phyloP scores from a whole-genome alignment of 2,329 filamentous ascomycete genomes.

The Ambrosiella beaveri region DNA sequence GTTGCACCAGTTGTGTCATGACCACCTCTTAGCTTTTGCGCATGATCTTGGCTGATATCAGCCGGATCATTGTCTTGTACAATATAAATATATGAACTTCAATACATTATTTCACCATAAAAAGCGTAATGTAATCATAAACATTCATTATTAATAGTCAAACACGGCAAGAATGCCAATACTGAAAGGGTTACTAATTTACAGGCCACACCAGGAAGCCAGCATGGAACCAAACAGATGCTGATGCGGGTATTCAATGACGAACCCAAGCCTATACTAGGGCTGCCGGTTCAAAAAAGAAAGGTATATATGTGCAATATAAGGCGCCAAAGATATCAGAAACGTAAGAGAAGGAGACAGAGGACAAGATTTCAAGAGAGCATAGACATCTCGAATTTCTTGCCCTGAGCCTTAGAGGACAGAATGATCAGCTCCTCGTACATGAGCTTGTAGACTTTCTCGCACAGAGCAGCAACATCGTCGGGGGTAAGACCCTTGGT shows the following conservation, averaged over 20 bases:
- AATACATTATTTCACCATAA: background rate
- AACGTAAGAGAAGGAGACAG: background rate
- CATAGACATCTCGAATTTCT: conserved; percentile 13
- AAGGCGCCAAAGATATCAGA: background rate
- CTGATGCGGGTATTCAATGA: background rate
- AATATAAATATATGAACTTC: background rate
- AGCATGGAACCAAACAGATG: background rate
- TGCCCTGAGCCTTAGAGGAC: conserved; percentile 32
- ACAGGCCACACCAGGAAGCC: background rate
- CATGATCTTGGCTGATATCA: background rate
- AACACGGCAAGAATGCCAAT: background rate
- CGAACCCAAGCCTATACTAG: background rate
- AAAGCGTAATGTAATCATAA: background rate
- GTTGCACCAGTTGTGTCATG: background rate
- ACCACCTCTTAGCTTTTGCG: background rate
- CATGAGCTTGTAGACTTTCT: conserved; percentile 57
- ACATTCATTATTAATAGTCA: background rate
- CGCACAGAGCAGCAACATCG: conserved; percentile 60
- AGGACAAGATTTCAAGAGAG: background rate
- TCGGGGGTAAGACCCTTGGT: conserved; percentile 55
- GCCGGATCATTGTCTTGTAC: background rate
- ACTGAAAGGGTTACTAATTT: background rate
- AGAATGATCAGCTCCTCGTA: conserved; percentile 43
- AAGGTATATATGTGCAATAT: background rate
- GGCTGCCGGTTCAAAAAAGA: no score